Conservation (phyloP, 164 flowering plant species). For the Amborella trichopoda region DNA sequence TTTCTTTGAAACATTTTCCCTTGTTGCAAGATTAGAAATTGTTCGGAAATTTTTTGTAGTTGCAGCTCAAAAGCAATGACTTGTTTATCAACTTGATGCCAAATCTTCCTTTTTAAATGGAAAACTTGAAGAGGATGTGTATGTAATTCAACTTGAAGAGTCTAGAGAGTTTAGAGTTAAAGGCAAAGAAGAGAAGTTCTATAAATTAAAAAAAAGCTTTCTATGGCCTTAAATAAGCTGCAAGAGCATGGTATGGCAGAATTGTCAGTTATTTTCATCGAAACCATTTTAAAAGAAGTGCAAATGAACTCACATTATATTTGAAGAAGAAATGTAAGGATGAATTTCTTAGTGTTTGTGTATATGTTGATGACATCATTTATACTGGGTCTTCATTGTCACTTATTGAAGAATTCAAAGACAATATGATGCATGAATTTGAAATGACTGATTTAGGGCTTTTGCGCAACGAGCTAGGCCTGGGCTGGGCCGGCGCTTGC, state of each 20-base stretch:
- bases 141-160: conserved; percentile 9
- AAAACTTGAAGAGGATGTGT: conserved; percentile 7
- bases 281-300: conserved; percentile 3
- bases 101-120: conserved; percentile 13
- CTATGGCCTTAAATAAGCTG: conserved; percentile 7
- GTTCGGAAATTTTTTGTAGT: conserved; percentile 9
- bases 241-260: conserved; percentile 7
- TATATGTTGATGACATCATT: too few species aligned
- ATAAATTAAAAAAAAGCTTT: conserved; percentile 7
- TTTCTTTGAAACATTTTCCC: conserved; percentile 5
- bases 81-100: conserved; percentile 4
- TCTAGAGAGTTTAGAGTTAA: conserved; percentile 3
- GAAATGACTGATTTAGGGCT: too few species aligned
- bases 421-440: too few species aligned
- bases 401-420: too few species aligned
- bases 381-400: too few species aligned
- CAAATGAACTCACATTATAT: conserved; percentile 3
- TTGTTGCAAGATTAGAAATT: conserved; percentile 4
- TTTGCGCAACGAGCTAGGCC: too few species aligned
- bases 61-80: conserved; percentile 1
- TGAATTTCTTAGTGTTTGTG: too few species aligned
- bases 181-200: conserved; percentile 7
- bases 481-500: too few species aligned
- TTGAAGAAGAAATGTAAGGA: too few species aligned
- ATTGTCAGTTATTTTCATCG: conserved; percentile 6